Base-by-base conservation (phyloP, 2,329 filamentous ascomycete species). In the Aspergillus sp. region DNA sequence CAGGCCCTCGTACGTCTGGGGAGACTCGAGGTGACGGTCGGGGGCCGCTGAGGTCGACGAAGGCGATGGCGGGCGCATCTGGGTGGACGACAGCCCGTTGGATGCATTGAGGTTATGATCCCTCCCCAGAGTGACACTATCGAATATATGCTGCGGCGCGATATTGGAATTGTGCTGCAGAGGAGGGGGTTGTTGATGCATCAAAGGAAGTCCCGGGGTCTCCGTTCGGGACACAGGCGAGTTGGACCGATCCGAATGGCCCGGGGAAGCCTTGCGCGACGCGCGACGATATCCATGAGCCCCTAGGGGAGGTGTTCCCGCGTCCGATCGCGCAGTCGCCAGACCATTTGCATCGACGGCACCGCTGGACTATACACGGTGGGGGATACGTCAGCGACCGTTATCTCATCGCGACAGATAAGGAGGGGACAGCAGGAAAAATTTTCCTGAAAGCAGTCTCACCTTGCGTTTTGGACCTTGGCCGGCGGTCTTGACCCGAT, bases 401-500 rank as follows among this genome's bases (percentile, higher is more conserved):
- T 63, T 58, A 61, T 60, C 60, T 52, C 24, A 26, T 3, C n/a
- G 45, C 33, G 33, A 11, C 14, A 42, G 38, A 42, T 42, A 42
- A 42, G 38, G 16, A 17, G 38, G 17, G 38, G 38, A 47, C 43
- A 41, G 48, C 32, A 40, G 49, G 53, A 55, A 66, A 65, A 65
- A 56, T 60, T 60, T 62, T 62, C 55, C 19, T 24, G n/a, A 20
- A 24, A 14, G 51, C 33, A 36, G 41, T 35, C 75, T 66, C 76
- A 90, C 90, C 86, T 95, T 95, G 74, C 91, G 92, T 65, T 90
- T 88, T 44, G 86, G 85, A 57, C 89, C 83, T 65, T 92, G 82
- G 2, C 79, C 89, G 8, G 88, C 84, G 49, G 91, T 94, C 80
- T 97, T 97, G 63, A 97, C 93, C 60, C 94, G 86, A 76, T 99